These are phyloP conservation scores for Colletotrichum gloeosporioides DNA, from an alignment of 2,329 filamentous ascomycete genomes.

Conservation along the genomic window DNA sequence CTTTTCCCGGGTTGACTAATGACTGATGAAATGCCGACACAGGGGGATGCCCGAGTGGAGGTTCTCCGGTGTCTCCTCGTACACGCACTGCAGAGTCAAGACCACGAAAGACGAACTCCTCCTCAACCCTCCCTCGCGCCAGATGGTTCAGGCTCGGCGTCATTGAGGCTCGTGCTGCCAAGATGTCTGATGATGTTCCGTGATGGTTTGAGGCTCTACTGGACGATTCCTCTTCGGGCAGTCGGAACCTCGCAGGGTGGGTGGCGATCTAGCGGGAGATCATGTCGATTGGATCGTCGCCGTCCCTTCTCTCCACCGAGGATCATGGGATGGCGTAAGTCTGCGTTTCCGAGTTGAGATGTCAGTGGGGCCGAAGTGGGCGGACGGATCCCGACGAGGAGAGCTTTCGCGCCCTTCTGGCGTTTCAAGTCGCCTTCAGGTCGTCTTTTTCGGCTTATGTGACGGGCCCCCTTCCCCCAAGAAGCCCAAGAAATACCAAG, in stretches of 20 bases:
- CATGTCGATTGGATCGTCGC: slow-evolving; percentile 20
- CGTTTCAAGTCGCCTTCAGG: slow-evolving; percentile 16
- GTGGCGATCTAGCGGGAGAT: slow-evolving; percentile 15
- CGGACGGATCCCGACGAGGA: not conserved
- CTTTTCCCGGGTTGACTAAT: not conserved
- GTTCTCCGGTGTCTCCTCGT: not conserved
- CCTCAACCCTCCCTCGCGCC: not conserved
- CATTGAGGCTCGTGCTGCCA: slow-evolving; percentile 2
- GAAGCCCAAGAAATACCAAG: not conserved
- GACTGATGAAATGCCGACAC: slow-evolving; percentile 2
- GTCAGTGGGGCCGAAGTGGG: slow-evolving; percentile 11
- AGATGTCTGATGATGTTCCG: slow-evolving; percentile 21
- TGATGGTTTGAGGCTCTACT: slow-evolving; percentile 18
- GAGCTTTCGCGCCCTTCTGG: not conserved
- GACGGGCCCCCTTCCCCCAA: not conserved
- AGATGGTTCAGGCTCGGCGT: not conserved
- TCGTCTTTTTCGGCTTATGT: not conserved
- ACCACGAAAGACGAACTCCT: not conserved
- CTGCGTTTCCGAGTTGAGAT: slow-evolving; percentile 13
- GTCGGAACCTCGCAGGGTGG: not conserved
- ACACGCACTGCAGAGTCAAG: not conserved
- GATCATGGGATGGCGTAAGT: slow-evolving; percentile 17
- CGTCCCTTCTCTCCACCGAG: slow-evolving; percentile 1
- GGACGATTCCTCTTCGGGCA: slow-evolving; percentile 13
- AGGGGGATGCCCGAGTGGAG: not conserved